Evolutionary conservation across 495 filamentous ascomycete species (phyloP), one percentile per base, ranked within the genome.

Genomic region (Annulohypoxylon moriforme): DNA sequence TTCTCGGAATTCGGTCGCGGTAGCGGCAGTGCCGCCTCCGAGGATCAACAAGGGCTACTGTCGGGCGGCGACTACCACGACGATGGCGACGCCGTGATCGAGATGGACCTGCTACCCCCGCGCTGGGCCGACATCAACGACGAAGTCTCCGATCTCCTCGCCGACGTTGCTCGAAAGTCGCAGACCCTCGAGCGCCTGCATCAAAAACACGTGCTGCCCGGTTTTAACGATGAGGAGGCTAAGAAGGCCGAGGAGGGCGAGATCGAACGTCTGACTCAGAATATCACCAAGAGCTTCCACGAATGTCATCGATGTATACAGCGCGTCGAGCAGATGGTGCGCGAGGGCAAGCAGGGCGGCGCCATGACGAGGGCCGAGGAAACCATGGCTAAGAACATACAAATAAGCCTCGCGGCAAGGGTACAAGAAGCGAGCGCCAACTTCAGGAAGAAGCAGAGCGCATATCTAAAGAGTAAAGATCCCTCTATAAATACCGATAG

Each of bases 81-180:
- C 78, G 86, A 88, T 71, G 95, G 94, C 68, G 96, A 98, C 79
- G 92, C 93, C 16, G 89, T 99, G 56, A 99, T 99, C 71, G 96
- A 99, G 84, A 98, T 99, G 96, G 95, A 98, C 80, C 84, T 97
- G 11, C 86, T 99, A 9, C 96, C 96, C 0, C 96, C 96, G 40
- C 90, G 95, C 58, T 99, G 96, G 96, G 89, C 94, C 64, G 96
- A 99, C 81, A 85, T 98, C 63, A 93, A 93, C 75, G 96, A 98
- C 71, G 94, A 98, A 76, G 94, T 98, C 50, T 90, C 91, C 7
- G 93, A 97, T 36, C 77, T 91, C 16, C 84, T 99, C n/a, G 83
- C 86, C 60, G 89, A 91, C 60, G 93, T 98, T 67, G 91, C 93
- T 61, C 88, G 85, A 65, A 94, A 97, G 79, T 92, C 93, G 50